Conservation (phyloP, 768 basidiomycete species). For the Psilocybe azurescens region DNA sequence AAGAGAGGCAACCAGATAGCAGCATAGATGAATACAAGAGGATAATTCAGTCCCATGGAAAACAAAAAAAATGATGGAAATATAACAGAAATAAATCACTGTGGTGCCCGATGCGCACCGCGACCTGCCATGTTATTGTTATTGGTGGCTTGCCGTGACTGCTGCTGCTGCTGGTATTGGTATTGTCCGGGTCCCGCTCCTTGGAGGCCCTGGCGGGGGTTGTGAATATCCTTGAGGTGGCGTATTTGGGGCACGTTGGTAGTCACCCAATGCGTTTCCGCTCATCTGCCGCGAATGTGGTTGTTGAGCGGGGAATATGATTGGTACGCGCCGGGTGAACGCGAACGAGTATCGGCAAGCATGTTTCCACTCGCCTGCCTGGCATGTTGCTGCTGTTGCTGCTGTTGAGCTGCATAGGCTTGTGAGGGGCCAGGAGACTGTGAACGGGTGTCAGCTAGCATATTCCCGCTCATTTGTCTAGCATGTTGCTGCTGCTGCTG, state of each 20-base stretch:
- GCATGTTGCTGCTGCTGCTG: conserved; percentile 23
- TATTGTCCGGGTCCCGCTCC: conserved; percentile 24
- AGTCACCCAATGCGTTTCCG: background rate
- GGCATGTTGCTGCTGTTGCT: conserved; percentile 25
- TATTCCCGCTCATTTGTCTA: conserved; percentile 14
- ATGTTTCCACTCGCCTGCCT: conserved; percentile 25
- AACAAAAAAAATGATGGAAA: conserved; percentile 16
- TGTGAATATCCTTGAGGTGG: conserved; percentile 22
- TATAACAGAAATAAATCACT: conserved; percentile 17
- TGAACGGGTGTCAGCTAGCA: conserved; percentile 21
- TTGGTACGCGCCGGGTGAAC: conserved; percentile 5
- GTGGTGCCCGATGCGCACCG: conserved; percentile 39
- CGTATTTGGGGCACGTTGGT: conserved; percentile 9
- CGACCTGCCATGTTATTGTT: conserved; percentile 45
- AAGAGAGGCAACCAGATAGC: conserved; percentile 2
- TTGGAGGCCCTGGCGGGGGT: conserved; percentile 22
- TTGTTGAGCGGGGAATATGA: conserved; percentile 3
- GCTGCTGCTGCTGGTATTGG: conserved; percentile 34
- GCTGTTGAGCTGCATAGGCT: conserved; percentile 21
- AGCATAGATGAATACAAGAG: conserved; percentile 3
- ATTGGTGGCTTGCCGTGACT: conserved; percentile 30
- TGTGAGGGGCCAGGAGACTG: conserved; percentile 27
- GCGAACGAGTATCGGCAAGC: conserved; percentile 15
- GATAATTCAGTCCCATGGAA: conserved; percentile 6
- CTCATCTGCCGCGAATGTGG: conserved; percentile 7